Percentiles rank a stretch among this genome's conserved stretches.
Conservation (phyloP, 192 early-diverging fungal genomes). For the Entophlyctis luteolus region DNA sequence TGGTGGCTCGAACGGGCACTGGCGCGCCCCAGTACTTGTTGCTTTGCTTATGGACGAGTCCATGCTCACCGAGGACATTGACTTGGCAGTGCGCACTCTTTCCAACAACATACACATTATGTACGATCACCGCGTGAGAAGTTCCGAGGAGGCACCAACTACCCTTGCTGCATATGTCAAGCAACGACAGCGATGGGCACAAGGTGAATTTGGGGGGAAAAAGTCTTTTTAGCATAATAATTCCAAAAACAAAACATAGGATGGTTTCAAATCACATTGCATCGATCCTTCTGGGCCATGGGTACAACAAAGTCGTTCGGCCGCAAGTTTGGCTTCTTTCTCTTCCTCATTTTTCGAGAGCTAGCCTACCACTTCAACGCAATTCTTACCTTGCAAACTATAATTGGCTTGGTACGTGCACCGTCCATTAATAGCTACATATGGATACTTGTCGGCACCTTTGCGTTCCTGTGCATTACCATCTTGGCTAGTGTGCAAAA, state of each 20-base stretch:
- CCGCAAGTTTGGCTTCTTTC: neutral
- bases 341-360: neutral
- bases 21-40: neutral
- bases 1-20: conserved; percentile 7
- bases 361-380: neutral
- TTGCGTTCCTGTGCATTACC: neutral
- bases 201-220: neutral
- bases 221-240: too few species aligned
- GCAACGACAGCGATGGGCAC: neutral
- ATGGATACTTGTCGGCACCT: neutral
- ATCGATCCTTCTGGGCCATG: conserved; percentile 3
- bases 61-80: neutral
- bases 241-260: neutral
- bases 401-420: neutral
- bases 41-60: neutral
- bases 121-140: neutral
- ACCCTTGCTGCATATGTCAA: neutral
- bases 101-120: neutral
- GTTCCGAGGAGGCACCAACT: neutral
- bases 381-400: neutral
- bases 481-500: neutral
- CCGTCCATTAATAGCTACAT: neutral
- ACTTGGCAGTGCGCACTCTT: neutral
- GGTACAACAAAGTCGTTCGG: neutral
- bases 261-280: conserved; percentile 5